Evolutionary conservation across 2,329 filamentous ascomycete species (phyloP).

Genomic region (Phymatotrichopsis omnivora): DNA sequence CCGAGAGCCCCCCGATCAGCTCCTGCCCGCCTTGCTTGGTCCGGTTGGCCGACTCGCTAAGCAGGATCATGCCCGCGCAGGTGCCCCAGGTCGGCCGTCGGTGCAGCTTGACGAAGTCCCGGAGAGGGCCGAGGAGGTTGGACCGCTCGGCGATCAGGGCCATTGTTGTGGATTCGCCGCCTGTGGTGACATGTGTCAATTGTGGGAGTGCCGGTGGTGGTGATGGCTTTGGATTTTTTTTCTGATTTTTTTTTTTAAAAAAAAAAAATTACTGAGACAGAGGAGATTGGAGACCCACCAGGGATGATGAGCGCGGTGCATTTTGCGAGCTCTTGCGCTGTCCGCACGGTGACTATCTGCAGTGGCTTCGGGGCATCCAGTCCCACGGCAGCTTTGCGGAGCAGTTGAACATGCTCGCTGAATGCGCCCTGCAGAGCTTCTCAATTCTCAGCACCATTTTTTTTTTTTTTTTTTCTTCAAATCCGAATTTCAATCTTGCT

Average conservation of each 20-base stretch:
- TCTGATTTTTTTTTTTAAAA: too few relatives aligned
- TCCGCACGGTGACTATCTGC: slow-evolving; percentile 70
- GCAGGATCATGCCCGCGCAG: slow-evolving; percentile 84
- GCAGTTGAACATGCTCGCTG: slow-evolving; percentile 69
- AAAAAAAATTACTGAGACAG: not conserved
- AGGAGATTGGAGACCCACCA: slow-evolving; percentile 34
- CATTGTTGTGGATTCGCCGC: slow-evolving; percentile 91
- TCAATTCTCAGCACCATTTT: not conserved
- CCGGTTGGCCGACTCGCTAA: slow-evolving; percentile 76
- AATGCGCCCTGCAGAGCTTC: slow-evolving; percentile 82
- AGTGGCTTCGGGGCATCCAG: slow-evolving; percentile 36
- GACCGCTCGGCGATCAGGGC: slow-evolving; percentile 76
- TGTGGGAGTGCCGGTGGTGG: not conserved
- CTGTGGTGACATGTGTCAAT: slow-evolving; percentile 9
- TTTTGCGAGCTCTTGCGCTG: slow-evolving; percentile 53
- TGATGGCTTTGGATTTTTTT: too few relatives aligned
- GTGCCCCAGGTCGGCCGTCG: slow-evolving; percentile 89
- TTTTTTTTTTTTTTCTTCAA: not conserved
- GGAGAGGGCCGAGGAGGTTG: slow-evolving; percentile 68
- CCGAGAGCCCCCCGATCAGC: slow-evolving; percentile 72
- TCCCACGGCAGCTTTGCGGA: slow-evolving; percentile 48
- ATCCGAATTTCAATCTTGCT: too few relatives aligned
- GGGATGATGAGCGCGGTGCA: slow-evolving; percentile 85
- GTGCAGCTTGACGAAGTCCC: slow-evolving; percentile 76
- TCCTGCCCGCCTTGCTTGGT: slow-evolving; percentile 89